phyloP scores from a whole-genome alignment of 2,329 filamentous ascomycete genomes.

The Hyphodiscus sp. region DNA sequence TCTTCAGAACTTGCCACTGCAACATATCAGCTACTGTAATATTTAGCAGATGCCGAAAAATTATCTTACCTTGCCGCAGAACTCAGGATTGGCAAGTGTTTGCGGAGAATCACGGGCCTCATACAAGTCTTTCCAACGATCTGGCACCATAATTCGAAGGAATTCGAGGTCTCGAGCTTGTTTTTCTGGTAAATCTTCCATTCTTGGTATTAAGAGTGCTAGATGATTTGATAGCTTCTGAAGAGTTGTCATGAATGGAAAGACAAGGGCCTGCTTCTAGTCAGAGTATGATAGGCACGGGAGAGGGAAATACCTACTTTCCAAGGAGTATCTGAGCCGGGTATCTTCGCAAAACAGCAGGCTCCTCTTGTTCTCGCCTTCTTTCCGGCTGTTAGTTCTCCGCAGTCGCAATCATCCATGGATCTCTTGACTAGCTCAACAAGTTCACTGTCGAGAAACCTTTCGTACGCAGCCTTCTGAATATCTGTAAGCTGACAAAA shows the following conservation, averaged over 20 bases:
- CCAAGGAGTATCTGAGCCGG: conserved; percentile 40
- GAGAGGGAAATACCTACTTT: conserved; percentile 33
- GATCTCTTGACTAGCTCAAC: conserved; percentile 63
- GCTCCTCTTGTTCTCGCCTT: conserved; percentile 56
- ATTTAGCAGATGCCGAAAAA: not conserved
- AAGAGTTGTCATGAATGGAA: conserved; percentile 74
- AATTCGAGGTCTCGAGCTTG: conserved; percentile 70
- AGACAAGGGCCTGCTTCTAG: conserved; percentile 58
- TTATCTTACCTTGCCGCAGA: conserved; percentile 68
- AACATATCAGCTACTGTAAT: conserved; percentile 1
- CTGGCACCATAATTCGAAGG: conserved; percentile 68
- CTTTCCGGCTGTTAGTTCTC: conserved; percentile 39
- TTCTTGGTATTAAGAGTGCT: conserved; percentile 72
- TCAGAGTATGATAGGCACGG: not conserved
- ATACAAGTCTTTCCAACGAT: conserved; percentile 69
- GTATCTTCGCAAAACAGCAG: conserved; percentile 64
- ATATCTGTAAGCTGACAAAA: conserved; percentile 85
- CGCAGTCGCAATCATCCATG: conserved; percentile 63
- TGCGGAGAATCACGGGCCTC: conserved; percentile 69
- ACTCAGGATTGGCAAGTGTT: conserved; percentile 78
- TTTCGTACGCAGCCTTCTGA: conserved; percentile 77
- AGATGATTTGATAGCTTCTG: conserved; percentile 91
- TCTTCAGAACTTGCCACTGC: conserved; percentile 84
- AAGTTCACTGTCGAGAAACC: conserved; percentile 67
- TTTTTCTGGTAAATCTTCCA: conserved; percentile 59